Evolutionary conservation across 805 yeast species (phyloP), one percentile per base, ranked within the genome.

Genomic region (Candida pini): DNA sequence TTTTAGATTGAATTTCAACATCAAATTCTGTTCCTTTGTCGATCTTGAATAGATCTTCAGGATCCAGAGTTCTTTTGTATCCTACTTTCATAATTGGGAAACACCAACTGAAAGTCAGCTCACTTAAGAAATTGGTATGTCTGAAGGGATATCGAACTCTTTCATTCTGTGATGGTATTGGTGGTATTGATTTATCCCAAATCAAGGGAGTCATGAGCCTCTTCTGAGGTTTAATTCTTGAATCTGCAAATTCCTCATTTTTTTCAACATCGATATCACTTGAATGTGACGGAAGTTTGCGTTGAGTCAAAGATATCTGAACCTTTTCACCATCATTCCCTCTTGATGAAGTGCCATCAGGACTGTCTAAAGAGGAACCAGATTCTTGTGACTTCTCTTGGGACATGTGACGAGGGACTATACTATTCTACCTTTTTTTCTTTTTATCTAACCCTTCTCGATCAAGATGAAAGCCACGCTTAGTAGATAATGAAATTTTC

Each of bases 31-130:
- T 40, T 9, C 54, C 63, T 4, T 54, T 56, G n/a, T 65, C 64
- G 41, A 75, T 56, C 36, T 55, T 57, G 47, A 54, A 82, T 41
- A 83, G 54, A 59, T 84, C 92, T 31, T 72, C 71, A 2, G 83
- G 78, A 34, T 73, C 76, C 31, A 84, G 61, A 0, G 87, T 79
- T 48, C 94, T 66, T 51, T 71, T 75, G 54, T 84, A 84, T 7
- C 94, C 92, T 6, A 71, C 70, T 16, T 60, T 58, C 64, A 85
- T 57, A 20, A 82, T 45, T 1, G 90, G 90, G 14, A 59, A 35
- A 25, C 81, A 63, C 92, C 94, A 84, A 68, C 78, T 66, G 50
- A 81, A 76, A 41, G 76, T 71, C 0, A 66, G 30, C 44, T 59
- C 59, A 10, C 68, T 64, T 9, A 76, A 34, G 12, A 63, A 33